Evolutionary conservation across 1,139 yeast genomes (phyloP).

Genomic region (Sugiyamaella neomexicana): DNA sequence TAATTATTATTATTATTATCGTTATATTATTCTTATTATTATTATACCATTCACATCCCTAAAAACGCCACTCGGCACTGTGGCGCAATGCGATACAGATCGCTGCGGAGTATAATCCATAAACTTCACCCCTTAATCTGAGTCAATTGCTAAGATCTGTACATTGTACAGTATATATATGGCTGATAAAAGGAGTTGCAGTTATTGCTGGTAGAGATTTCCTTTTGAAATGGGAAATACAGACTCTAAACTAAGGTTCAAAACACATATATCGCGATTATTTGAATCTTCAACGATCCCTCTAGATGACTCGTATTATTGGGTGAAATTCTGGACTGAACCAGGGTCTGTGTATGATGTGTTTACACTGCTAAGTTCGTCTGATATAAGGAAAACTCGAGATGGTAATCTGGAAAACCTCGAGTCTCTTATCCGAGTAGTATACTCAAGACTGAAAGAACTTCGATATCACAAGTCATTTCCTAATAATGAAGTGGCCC

Average conservation of each 20-base stretch:
- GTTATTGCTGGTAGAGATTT: neutral
- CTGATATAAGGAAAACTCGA: conserved; percentile 61
- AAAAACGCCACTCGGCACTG: no score
- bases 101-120: no score
- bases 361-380: conserved; percentile 53
- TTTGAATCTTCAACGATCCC: conserved; percentile 55
- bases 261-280: conserved; percentile 61
- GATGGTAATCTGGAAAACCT: conserved; percentile 59
- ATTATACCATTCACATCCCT: no score
- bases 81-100: no score
- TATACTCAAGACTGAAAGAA: conserved; percentile 42
- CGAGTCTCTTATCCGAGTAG: conserved; percentile 51
- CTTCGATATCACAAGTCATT: conserved; percentile 34
- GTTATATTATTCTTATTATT: no score
- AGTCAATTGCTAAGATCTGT: no score
- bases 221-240: conserved; percentile 61
- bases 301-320: conserved; percentile 52
- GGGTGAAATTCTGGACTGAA: conserved; percentile 53
- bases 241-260: conserved; percentile 64
- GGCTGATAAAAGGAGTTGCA: neutral
- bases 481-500: conserved; percentile 34
- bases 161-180: no score
- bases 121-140: no score
- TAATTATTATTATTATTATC: no score
- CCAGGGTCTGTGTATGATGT: conserved; percentile 55